These are phyloP conservation scores for Candida easanensis DNA, from an alignment of 805 yeast species.

Conservation along the genomic window DNA sequence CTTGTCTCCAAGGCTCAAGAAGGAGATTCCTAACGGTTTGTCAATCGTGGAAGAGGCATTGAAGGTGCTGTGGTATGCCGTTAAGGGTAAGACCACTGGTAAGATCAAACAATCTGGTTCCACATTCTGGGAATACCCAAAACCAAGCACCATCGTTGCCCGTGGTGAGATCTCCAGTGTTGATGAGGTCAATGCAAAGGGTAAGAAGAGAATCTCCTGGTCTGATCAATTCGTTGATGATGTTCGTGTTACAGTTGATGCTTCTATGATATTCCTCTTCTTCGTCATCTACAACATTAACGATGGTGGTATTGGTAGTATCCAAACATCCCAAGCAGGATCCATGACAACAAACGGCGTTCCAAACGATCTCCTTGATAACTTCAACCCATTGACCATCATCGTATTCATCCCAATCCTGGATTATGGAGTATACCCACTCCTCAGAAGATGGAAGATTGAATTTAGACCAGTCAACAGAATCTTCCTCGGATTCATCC, in stretches of 20 bases:
- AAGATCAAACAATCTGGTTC: slow-evolving; percentile 38
- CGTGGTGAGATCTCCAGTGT: slow-evolving; percentile 29
- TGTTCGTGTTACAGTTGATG: slow-evolving; percentile 59
- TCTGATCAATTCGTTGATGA: slow-evolving; percentile 71
- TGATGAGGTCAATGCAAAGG: slow-evolving; percentile 24
- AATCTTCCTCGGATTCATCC: slow-evolving; percentile 66
- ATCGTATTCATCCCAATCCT: slow-evolving; percentile 75
- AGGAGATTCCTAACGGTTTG: slow-evolving; percentile 28
- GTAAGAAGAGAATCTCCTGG: slow-evolving; percentile 43
- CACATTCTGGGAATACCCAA: slow-evolving; percentile 53
- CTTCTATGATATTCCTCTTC: slow-evolving; percentile 70
- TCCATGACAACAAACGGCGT: slow-evolving; percentile 71
- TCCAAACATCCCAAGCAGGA: slow-evolving; percentile 52
- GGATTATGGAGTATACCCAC: slow-evolving; percentile 56
- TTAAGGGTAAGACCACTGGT: slow-evolving; percentile 43
- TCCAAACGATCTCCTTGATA: slow-evolving; percentile 78
- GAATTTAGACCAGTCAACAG: slow-evolving; percentile 69
- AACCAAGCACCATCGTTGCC: slow-evolving; percentile 52
- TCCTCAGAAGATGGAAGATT: slow-evolving; percentile 43
- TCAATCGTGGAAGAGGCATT: slow-evolving; percentile 44
- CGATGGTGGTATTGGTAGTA: slow-evolving; percentile 58
- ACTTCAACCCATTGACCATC: slow-evolving; percentile 71
- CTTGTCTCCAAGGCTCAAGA: slow-evolving; percentile 27
- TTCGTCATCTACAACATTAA: slow-evolving; percentile 75
- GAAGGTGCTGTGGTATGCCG: slow-evolving; percentile 39